A percentile compares a stretch with the other conserved stretches of the same genome.
Evolutionary conservation across 495 filamentous ascomycete genomes (phyloP).

Genomic region (Aspergillus campestris): DNA sequence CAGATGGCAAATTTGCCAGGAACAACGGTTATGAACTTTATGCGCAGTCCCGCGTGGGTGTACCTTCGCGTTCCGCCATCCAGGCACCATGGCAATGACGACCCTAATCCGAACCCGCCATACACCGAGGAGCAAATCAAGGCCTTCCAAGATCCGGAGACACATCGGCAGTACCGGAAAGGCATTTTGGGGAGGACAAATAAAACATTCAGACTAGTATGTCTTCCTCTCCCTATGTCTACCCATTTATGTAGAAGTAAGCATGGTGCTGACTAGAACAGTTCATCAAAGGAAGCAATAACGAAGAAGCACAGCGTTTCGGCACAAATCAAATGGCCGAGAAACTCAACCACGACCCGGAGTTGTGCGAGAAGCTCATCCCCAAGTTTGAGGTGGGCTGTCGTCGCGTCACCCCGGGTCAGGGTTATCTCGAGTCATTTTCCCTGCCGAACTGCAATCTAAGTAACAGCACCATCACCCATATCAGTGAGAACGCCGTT

Average conservation of each 20-base stretch:
- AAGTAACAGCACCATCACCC: slow-evolving; percentile 17
- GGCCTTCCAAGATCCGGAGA: slow-evolving; percentile 8
- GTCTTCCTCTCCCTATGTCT: neutral
- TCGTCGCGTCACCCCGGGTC: slow-evolving; percentile 37
- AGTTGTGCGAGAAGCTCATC: slow-evolving; percentile 31
- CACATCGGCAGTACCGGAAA: slow-evolving; percentile 20
- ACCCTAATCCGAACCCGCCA: slow-evolving; percentile 16
- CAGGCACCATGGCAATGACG: slow-evolving; percentile 19
- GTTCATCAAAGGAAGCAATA: slow-evolving; percentile 19
- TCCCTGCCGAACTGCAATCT: slow-evolving; percentile 21
- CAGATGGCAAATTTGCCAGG: slow-evolving; percentile 29
- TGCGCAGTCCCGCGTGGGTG: slow-evolving; percentile 24
- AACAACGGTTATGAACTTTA: slow-evolving; percentile 17
- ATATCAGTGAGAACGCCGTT: slow-evolving; percentile 35
- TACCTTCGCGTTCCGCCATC: slow-evolving; percentile 17
- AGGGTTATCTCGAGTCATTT: slow-evolving; percentile 35
- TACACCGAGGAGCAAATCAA: slow-evolving; percentile 22
- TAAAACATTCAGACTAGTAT: slow-evolving; percentile 21
- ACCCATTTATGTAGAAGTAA: neutral
- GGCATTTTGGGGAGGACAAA: slow-evolving; percentile 23
- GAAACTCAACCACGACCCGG: slow-evolving; percentile 27
- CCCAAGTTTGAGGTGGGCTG: slow-evolving; percentile 41
- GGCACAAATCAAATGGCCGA: slow-evolving; percentile 24
- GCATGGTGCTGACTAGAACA: slow-evolving; percentile 1
- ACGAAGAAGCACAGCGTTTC: slow-evolving; percentile 11